Evolutionary conservation across 257 asterid species (phyloP), one percentile per base, ranked within the genome.

Genomic region (Salvia hispanica): DNA sequence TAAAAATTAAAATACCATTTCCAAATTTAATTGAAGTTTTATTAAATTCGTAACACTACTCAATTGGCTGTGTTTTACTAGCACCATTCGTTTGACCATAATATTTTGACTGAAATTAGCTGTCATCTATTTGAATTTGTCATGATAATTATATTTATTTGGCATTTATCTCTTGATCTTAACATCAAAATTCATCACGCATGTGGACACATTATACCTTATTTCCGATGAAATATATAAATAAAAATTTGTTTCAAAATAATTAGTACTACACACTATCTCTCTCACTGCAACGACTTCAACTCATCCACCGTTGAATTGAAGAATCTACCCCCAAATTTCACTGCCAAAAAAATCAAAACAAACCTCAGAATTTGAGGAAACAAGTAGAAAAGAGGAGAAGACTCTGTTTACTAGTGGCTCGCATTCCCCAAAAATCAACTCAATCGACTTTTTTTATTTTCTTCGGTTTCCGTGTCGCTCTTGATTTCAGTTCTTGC

Each of bases 251-350:
- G 37, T 5, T 34, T 34, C 5, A 34, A 34, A 34, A 34, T 34
- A 34, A 34, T 34, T 34, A 21, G 25, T 21, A 21, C 25, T 21
- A 0, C 25, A 21, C 25, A 21, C 25, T 21, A 21, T 10, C 33
- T 48, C 40, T 16, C 8, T 25, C 74, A 21, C 64, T 9, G 57
- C 80, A 71, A 63, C 79, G 62, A 67, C 78, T 73, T 73, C 72
- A 64, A 56, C 55, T 42, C 68, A 69, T 70, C 68, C 48, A 42
- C 72, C 74, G 72, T 69, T 79, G 67, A 62, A 21, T 62, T 62
- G 72, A 75, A 69, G 77, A 47, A 58, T 65, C 64, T 9, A 50
- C 9, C 55, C 71, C 58, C 58, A 44, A 64, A 6, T 46, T 60
- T 57, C 50, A 74, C 72, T 70, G 62, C 4, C 37, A 16, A 46